Percentiles rank a stretch among this genome's conserved stretches.
Conservation (phyloP, 2,329 filamentous ascomycete genomes). For the Zymoseptoria tritici region DNA sequence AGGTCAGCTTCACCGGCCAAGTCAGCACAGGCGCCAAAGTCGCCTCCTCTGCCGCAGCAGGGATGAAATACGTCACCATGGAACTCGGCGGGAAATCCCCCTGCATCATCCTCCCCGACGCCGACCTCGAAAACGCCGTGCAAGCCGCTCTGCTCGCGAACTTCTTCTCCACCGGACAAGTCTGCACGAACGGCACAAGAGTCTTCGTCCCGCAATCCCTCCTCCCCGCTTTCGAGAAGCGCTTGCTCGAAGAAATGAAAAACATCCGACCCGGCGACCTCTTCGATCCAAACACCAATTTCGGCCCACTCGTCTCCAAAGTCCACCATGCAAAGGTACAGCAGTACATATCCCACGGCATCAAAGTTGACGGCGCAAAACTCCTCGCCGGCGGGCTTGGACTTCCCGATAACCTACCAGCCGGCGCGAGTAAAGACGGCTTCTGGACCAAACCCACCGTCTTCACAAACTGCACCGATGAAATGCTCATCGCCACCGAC, state of each 20-base stretch:
- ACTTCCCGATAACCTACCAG: slow-evolving; percentile 45
- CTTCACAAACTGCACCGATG: slow-evolving; percentile 77
- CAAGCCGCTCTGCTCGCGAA: slow-evolving; percentile 91
- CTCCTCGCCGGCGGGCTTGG: slow-evolving; percentile 64
- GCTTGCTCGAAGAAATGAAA: slow-evolving; percentile 61
- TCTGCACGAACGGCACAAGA: slow-evolving; percentile 86
- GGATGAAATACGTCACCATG: slow-evolving; percentile 89
- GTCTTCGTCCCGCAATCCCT: slow-evolving; percentile 68
- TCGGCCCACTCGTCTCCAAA: slow-evolving; percentile 72
- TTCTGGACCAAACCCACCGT: slow-evolving; percentile 80
- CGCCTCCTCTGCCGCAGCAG: slow-evolving; percentile 63
- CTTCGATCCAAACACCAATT: slow-evolving; percentile 66
- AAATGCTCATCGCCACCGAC: slow-evolving; percentile 70
- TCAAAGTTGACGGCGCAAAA: slow-evolving; percentile 63
- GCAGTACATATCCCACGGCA: slow-evolving; percentile 68
- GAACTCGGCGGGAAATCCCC: slow-evolving; percentile 85
- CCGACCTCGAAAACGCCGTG: slow-evolving; percentile 69
- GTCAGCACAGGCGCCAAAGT: slow-evolving; percentile 78
- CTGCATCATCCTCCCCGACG: slow-evolving; percentile 71
- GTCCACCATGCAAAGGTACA: slow-evolving; percentile 69
- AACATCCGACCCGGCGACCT: slow-evolving; percentile 66
- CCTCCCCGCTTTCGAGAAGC: slow-evolving; percentile 60
- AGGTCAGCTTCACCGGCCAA: slow-evolving; percentile 86
- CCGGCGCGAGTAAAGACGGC: slow-evolving; percentile 47
- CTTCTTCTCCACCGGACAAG: slow-evolving; percentile 84